Evolutionary conservation across 768 basidiomycete genomes (phyloP), one percentile per base, ranked within the genome.

Genomic region (Mycena venus): DNA sequence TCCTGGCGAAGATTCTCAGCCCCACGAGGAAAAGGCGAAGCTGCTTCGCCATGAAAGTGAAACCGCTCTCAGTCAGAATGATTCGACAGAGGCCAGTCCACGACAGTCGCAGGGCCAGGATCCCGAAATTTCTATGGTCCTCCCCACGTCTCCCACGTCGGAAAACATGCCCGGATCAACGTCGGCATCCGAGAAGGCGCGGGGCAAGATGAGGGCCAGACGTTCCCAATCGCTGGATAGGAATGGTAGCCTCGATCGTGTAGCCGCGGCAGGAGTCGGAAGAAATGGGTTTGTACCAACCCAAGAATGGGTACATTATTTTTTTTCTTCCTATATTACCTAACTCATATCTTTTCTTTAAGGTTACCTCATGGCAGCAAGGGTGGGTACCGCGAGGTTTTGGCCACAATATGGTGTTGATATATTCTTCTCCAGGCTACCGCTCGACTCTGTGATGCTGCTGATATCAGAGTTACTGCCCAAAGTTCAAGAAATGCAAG

Each of bases 351-450:
- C 15, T 47, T 62, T 60, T 64, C 23, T 70, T 58, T 51, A 3
- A 95, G 94, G 94, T 96, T 5, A 90, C 94, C 25, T 97, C 97
- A 2, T 99, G 98, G 98, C 95, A 98, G 78, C 96, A 97, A 88
- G 97, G 97, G 96, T 96, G 77, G 80, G 85, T 72, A 67, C 47
- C 63, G 49, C 65, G 61, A 59, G 19, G 25, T 66, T 58, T 62
- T n/a, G 42, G 25, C 32, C 56, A 72, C n/a, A 71, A 55, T 25
- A 59, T 59, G 19, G 23, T 34, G 36, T 36, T 60, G 44, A 55
- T 49, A 61, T 79, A 25, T 81, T 25, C 27, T 32, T 47, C 44
- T 66, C 23, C 75, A 97, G 96, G 14, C 88, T 99, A 34, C 97
- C 98, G 11, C 88, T 99, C 47, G 97, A 98, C 80, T 87, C 92